Percentiles rank a stretch among this genome's conserved stretches.
phyloP scores from a whole-genome alignment of 345 rosid genomes.

The Citrus sp. region DNA sequence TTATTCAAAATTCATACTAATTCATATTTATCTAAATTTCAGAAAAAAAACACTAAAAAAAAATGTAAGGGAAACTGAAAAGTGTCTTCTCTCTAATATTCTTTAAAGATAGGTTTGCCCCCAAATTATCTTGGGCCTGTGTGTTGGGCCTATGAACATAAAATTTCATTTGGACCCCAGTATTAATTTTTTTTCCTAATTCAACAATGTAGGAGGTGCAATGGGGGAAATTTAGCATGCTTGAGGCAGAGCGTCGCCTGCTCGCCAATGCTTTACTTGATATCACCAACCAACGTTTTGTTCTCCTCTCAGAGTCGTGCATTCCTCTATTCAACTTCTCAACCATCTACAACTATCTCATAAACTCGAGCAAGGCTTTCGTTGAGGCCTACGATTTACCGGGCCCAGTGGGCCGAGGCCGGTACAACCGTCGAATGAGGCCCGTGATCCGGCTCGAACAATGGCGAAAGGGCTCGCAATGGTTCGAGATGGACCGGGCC shows the following conservation, averaged over 20 bases:
- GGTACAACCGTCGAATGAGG: constrained; percentile 47
- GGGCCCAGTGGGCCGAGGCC: constrained; percentile 63
- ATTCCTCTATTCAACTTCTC: constrained; percentile 79
- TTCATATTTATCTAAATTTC: no score
- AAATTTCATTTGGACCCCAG: no score
- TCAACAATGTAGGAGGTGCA: constrained; percentile 37
- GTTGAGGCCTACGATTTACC: constrained; percentile 53
- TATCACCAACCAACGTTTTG: constrained; percentile 61
- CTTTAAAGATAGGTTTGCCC: neutral
- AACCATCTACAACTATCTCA: constrained; percentile 57
- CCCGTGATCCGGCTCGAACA: constrained; percentile 39
- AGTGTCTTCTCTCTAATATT: no score
- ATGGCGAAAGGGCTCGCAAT: constrained; percentile 92
- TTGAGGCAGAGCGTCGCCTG: constrained; percentile 78
- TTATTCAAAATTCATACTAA: no score
- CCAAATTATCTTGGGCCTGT: no score
- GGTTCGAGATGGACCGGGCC: constrained; percentile 76
- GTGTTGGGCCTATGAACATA: no score
- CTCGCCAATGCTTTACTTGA: constrained; percentile 77
- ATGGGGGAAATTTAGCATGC: constrained; percentile 76
- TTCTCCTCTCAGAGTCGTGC: constrained; percentile 81
- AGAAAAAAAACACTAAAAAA: no score
- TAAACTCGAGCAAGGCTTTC: constrained; percentile 38
- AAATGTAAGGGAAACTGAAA: no score
- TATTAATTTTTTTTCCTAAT: neutral